Conservation (phyloP, 768 basidiomycete genomes). For the Agaricus subrufescens region DNA sequence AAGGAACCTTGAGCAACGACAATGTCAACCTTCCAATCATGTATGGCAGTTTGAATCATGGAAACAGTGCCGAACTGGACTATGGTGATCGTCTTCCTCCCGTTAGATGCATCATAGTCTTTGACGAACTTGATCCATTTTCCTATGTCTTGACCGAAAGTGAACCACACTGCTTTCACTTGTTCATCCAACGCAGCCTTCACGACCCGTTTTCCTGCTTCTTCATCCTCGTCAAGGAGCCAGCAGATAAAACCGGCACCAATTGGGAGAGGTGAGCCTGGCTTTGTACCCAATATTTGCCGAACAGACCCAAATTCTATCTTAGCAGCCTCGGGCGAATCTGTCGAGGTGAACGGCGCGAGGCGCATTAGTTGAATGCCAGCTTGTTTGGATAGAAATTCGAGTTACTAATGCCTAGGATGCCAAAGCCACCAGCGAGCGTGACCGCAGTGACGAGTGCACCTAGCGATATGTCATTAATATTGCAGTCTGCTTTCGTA, state of each 20-base stretch:
- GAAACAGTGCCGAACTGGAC: conserved; percentile 59
- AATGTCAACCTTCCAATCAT: conserved; percentile 68
- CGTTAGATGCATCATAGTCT: conserved; percentile 40
- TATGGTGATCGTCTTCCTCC: conserved; percentile 47
- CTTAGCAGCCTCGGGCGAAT: conserved; percentile 27
- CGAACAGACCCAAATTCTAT: conserved; percentile 54
- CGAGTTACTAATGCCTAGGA: conserved; percentile 55
- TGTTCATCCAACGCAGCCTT: conserved; percentile 45
- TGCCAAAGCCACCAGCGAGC: conserved; percentile 72
- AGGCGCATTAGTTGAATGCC: not conserved
- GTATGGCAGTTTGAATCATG: conserved; percentile 54
- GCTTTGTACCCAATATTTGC: conserved; percentile 28
- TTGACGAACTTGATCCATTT: conserved; percentile 62
- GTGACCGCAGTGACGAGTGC: conserved; percentile 58
- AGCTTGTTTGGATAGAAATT: not conserved
- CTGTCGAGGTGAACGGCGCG: conserved; percentile 43
- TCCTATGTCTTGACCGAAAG: conserved; percentile 57
- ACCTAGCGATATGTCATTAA: conserved; percentile 23
- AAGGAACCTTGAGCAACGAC: conserved; percentile 71
- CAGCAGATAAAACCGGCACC: conserved; percentile 74
- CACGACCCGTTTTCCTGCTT: conserved; percentile 37
- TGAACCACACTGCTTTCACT: conserved; percentile 69
- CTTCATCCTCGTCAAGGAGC: conserved; percentile 52
- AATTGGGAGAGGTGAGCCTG: conserved; percentile 42
- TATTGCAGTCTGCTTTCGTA: not conserved